These are phyloP conservation scores for Fusarium buharicum DNA, from an alignment of 2,329 filamentous ascomycete genomes.

Conservation along the genomic window DNA sequence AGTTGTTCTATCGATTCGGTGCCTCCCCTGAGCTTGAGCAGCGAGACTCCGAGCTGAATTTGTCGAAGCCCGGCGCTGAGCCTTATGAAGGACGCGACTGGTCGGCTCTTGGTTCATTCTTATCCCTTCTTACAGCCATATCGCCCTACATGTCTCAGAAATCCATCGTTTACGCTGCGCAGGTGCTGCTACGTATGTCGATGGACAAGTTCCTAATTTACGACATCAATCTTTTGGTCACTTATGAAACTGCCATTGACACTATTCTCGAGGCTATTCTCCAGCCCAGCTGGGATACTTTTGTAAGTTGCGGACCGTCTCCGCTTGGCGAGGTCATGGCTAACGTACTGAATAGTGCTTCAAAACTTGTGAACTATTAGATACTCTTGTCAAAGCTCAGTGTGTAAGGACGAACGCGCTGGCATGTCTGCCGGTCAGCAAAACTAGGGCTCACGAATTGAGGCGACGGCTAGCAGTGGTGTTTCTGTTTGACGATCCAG, in stretches of 20 bases:
- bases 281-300: constrained; percentile 51
- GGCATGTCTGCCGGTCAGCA: constrained; percentile 65
- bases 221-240: constrained; percentile 54
- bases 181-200: constrained; percentile 64
- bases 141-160: constrained; percentile 51
- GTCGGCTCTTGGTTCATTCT: constrained; percentile 56
- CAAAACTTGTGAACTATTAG: constrained; percentile 59
- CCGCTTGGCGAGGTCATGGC: background rate
- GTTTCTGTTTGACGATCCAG: constrained; percentile 66
- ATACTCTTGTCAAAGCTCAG: constrained; percentile 57
- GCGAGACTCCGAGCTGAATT: constrained; percentile 33
- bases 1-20: constrained; percentile 69
- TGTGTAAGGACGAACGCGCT: constrained; percentile 68
- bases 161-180: constrained; percentile 54
- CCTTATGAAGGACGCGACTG: constrained; percentile 57
- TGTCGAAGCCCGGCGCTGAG: constrained; percentile 40
- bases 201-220: constrained; percentile 62
- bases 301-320: constrained; percentile 50
- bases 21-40: constrained; percentile 60
- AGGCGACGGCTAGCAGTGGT: constrained; percentile 73
- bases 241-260: constrained; percentile 57
- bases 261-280: constrained; percentile 57
- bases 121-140: constrained; percentile 55
- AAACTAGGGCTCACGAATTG: constrained; percentile 65
- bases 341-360: constrained; percentile 56